These are phyloP conservation scores for Metschnikowia borealis DNA, from an alignment of 805 yeast genomes.

Conservation along the genomic window DNA sequence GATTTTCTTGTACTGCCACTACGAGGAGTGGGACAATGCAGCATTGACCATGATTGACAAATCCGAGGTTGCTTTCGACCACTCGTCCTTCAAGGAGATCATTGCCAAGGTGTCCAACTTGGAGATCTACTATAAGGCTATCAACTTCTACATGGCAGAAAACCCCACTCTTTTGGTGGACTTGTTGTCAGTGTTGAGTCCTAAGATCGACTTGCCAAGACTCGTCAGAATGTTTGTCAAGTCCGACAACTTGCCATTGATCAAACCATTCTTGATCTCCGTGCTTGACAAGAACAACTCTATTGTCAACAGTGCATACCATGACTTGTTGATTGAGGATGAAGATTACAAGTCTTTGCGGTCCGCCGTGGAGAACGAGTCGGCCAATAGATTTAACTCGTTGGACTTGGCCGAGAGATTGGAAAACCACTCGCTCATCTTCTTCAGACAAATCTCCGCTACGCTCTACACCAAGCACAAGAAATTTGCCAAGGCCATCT, in stretches of 20 bases:
- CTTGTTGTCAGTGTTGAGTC: constrained; percentile 74
- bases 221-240: constrained; percentile 92
- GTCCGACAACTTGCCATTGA: constrained; percentile 92
- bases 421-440: constrained; percentile 85
- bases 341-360: constrained; percentile 90
- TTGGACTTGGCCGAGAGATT: constrained; percentile 88
- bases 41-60: constrained; percentile 94
- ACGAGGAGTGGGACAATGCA: constrained; percentile 99
- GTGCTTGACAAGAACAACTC: constrained; percentile 88
- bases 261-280: constrained; percentile 90
- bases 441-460: constrained; percentile 96
- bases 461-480: constrained; percentile 89
- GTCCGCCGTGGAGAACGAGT: constrained; percentile 70
- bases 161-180: constrained; percentile 90
- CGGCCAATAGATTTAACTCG: constrained; percentile 87
- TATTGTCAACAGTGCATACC: constrained; percentile 92
- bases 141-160: constrained; percentile 87
- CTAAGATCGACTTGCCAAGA: constrained; percentile 90
- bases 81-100: constrained; percentile 88
- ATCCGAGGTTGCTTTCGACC: constrained; percentile 90
- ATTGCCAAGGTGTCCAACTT: constrained; percentile 91
- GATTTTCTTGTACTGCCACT: constrained; percentile 93
- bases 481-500: constrained; percentile 86
- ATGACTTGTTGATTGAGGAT: constrained; percentile 91
- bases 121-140: constrained; percentile 96